Evolutionary conservation across 1,139 yeast genomes (phyloP), one percentile per base, ranked within the genome.

Genomic region (Blastobotrys capitulatus): DNA sequence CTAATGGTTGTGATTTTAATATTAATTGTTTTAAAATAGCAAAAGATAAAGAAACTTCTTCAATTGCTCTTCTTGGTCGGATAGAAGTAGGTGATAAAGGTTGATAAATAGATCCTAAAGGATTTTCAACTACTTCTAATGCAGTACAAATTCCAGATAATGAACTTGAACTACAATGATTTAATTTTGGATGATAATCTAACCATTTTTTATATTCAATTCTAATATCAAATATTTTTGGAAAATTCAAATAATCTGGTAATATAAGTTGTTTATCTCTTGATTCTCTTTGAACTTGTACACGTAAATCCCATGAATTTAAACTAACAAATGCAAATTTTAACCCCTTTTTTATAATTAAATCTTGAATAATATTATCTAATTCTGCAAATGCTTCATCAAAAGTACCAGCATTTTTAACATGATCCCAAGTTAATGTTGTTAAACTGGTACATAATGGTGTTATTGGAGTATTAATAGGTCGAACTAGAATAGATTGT

Each of bases 251-350:
- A 62, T 83, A 87, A 2, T 78, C 72, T 0, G 97, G 96, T 52
- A 90, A 73, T 2, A 73, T 77, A 49, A 86, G 80, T 13, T 79
- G 76, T 63, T 85, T 82, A 63, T 87, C 95, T 38, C 87, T 74
- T 9, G 95, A 88, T 63, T 87, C 95, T 45, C 95, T 75, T 6
- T 86, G 83, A 26, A 90, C 67, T 59, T 85, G 87, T 32, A 88
- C 90, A 54, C 90, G 75, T 44, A 90, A 68, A 57, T 82, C 83
- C 79, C 83, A 78, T 9, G 82, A 74, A 60, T 82, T 81, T 56
- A 79, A 72, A 0, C 89, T 76, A 41, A 88, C 83, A 60, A 89
- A 78, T 2, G 82, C 72, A 63, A 87, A 84, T 36, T 80, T 83
- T 19, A 20, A 27, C 6, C 75, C 73, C 40, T 73, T 68, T 26